These are phyloP conservation scores for Fusarium bulbicola DNA, from an alignment of 2,329 filamentous ascomycete species.

Conservation along the genomic window DNA sequence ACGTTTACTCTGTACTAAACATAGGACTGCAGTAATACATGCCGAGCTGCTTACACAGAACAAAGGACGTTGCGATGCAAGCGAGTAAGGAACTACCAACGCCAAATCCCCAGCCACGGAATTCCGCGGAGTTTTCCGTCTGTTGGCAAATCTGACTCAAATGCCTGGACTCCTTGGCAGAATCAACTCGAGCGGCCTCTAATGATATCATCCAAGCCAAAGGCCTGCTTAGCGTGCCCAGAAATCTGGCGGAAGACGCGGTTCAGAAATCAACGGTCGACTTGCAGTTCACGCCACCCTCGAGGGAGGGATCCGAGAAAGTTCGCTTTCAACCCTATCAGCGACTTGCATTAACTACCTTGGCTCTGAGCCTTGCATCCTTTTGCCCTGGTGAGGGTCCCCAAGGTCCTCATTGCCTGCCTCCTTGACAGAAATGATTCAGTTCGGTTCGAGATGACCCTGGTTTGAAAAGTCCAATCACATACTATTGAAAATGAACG, in stretches of 20 bases:
- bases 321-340: background rate
- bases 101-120: too few relatives aligned
- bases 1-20: fast-evolving
- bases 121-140: background rate
- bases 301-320: background rate
- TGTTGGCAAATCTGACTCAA: too few relatives aligned
- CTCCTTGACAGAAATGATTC: background rate
- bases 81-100: too few relatives aligned
- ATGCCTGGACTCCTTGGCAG: too few relatives aligned
- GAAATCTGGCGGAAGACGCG: background rate
- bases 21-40: fast-evolving
- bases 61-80: too few relatives aligned
- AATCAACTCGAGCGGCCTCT: too few relatives aligned
- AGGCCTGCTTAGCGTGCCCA: background rate
- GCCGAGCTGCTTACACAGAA: background rate
- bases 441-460: background rate
- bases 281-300: background rate
- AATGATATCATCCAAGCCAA: background rate
- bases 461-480: background rate
- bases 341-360: too few relatives aligned
- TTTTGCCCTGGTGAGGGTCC: background rate
- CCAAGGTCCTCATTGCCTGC: background rate
- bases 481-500: background rate
- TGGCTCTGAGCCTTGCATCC: too few relatives aligned
- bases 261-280: background rate